Base-by-base conservation (phyloP, 2,329 filamentous ascomycete genomes). In the Colletotrichum sp. region DNA sequence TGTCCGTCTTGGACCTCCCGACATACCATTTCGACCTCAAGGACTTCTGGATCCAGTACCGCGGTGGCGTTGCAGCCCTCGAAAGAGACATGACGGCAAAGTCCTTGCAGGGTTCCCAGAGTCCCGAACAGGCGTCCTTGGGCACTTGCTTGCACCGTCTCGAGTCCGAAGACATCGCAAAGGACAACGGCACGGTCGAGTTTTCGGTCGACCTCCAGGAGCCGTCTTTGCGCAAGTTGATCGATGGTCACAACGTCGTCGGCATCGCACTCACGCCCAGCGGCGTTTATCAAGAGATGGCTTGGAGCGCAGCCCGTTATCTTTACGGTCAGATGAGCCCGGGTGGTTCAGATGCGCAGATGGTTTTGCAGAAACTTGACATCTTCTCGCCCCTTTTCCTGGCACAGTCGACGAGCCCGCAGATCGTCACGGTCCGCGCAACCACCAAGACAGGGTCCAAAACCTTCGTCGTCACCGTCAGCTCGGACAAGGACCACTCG, bases 11-110 rank as follows among this genome's bases (percentile, higher is more conserved):
- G 10, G 86, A 90, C 7, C 85, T 96, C 2, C 94, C 94, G 0
- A 89, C 90, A 2, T 96, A 96, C 82, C 88, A 88, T 0, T 96
- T 93, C 84, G 92, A 95, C 80, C 87, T 91, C 79, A 94, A 95
- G 87, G 93, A 91, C 77, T 95, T 95, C 82, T 92, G 90, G 55
- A 86, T 91, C 63, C 87, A 88, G 79, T 92, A 92, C 80, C 55
- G 55, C 26, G 55, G 55, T 28, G 55, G 55, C 13, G 55, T 59
- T 15, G 55, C 55, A 26, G 55, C 55, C 26, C 55, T 59, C 26
- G 55, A 59, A 10, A 59, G 26, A 59, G 55, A 59, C 9, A 59
- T 59, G 55, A 16, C 15, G 26, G 13, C 13, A 28, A 24, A 28
- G 12, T 18, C 24, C 55, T 16, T 28, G 21, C 55, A 59, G 21